These are phyloP conservation scores for Euphorbia schlechtendalii DNA, from an alignment of 441 rosid species.

Conservation along the genomic window DNA sequence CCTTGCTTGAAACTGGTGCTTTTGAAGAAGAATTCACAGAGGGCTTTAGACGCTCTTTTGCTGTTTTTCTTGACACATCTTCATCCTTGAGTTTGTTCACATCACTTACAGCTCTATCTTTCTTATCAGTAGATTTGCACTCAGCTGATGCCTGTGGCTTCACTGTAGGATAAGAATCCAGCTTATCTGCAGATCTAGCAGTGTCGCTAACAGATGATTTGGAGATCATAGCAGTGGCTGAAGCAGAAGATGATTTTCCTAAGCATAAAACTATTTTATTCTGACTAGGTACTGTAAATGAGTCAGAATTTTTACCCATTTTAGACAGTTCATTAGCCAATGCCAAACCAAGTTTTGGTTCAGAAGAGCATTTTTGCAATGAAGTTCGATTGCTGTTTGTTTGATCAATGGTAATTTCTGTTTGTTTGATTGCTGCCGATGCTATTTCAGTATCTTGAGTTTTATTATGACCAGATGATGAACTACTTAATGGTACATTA, in stretches of 20 bases:
- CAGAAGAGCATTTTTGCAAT: conserved; percentile 31
- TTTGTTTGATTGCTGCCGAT: conserved; percentile 33
- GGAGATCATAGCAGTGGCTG: conserved; percentile 27
- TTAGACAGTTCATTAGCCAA: conserved; percentile 34
- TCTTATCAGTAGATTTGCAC: conserved; percentile 30
- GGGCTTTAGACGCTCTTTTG: conserved; percentile 40
- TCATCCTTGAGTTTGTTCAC: conserved; percentile 30
- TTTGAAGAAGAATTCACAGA: conserved; percentile 33
- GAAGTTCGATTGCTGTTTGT: conserved; percentile 26
- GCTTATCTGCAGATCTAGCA: conserved; percentile 37
- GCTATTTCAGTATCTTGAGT: conserved; percentile 29
- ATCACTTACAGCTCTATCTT: conserved; percentile 40
- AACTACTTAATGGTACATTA: conserved; percentile 25
- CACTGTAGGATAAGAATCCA: conserved; percentile 27
- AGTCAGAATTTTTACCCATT: conserved; percentile 26
- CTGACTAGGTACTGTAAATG: conserved; percentile 31
- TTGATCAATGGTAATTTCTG: conserved; percentile 23
- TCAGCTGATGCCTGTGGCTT: conserved; percentile 35
- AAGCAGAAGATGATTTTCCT: conserved; percentile 39
- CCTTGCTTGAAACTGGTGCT: conserved; percentile 39
- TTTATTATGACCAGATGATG: conserved; percentile 30
- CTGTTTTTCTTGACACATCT: conserved; percentile 34
- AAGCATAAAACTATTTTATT: conserved; percentile 34
- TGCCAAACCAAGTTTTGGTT: conserved; percentile 33
- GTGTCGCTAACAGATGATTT: conserved; percentile 35